phyloP scores from a whole-genome alignment of 1,284 basidiomycete species.

The Fomitopsis palustris region DNA sequence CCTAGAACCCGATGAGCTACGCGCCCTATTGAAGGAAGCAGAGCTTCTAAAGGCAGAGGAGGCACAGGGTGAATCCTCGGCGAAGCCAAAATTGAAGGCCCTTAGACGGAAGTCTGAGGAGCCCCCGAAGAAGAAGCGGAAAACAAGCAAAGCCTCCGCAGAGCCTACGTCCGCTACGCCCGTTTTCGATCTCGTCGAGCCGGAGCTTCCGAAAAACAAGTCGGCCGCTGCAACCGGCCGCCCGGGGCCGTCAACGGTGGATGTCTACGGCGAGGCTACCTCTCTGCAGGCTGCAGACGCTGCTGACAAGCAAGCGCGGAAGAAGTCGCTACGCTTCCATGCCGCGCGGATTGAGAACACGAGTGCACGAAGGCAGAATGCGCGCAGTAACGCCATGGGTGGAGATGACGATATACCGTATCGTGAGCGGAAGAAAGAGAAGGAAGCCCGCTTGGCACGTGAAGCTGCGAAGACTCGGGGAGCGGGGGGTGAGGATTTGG shows the following conservation, averaged over 20 bases:
- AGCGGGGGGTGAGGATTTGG: slow-evolving; percentile 63
- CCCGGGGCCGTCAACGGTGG: slow-evolving; percentile 31
- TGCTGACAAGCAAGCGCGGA: slow-evolving; percentile 78
- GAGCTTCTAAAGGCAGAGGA: slow-evolving; percentile 25
- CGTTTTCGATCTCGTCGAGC: slow-evolving; percentile 73
- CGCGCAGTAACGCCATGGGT: slow-evolving; percentile 54
- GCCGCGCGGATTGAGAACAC: slow-evolving; percentile 79
- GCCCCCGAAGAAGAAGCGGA: slow-evolving; percentile 31
- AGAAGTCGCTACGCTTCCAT: slow-evolving; percentile 83
- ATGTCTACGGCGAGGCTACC: slow-evolving; percentile 76
- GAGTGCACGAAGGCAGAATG: slow-evolving; percentile 67
- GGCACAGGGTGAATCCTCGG: slow-evolving; percentile 19
- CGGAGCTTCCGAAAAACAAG: slow-evolving; percentile 46
- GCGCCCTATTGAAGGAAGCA: slow-evolving; percentile 53
- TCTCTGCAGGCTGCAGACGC: slow-evolving; percentile 69
- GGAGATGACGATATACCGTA: slow-evolving; percentile 92
- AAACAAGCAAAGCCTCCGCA: slow-evolving; percentile 18
- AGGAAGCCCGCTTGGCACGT: slow-evolving; percentile 48
- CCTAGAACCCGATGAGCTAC: slow-evolving; percentile 53
- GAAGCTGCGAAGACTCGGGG: slow-evolving; percentile 46
- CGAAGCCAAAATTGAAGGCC: slow-evolving; percentile 24
- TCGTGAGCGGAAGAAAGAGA: slow-evolving; percentile 60
- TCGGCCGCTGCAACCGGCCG: slow-evolving; percentile 10
- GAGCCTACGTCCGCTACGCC: slow-evolving; percentile 26
- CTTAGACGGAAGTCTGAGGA: slow-evolving; percentile 14